phyloP scores from a whole-genome alignment of 225 moss, liverwort and hornwort genomes.

The Rhytidiadelphus loreus region DNA sequence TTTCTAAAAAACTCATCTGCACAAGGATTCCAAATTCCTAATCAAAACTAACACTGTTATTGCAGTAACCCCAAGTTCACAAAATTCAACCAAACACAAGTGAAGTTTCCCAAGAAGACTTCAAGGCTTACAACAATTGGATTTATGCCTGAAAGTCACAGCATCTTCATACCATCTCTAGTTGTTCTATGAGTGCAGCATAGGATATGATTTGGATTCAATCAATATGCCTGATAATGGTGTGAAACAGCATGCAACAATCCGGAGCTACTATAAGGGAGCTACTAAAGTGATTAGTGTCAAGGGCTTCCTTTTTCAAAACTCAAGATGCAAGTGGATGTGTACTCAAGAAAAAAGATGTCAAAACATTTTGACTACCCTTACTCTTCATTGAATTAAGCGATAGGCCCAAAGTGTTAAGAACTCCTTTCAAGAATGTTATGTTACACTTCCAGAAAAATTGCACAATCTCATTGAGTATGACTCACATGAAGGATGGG shows the following conservation, averaged over 20 bases:
- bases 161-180: not conserved
- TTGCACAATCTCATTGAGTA: not conserved
- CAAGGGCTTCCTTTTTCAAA: not conserved
- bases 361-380: not conserved
- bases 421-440: not conserved
- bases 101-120: not conserved
- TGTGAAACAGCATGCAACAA: not conserved
- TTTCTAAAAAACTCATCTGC: constrained; percentile 56
- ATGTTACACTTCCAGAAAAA: not conserved
- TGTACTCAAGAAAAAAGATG: not conserved
- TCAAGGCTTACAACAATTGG: not conserved
- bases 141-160: not conserved
- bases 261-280: not conserved
- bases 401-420: not conserved
- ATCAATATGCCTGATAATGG: not conserved
- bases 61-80: not conserved
- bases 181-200: not conserved
- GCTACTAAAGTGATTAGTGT: not conserved
- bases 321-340: not conserved
- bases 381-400: not conserved
- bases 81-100: not conserved
- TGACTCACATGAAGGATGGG: constrained; percentile 69
- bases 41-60: not conserved
- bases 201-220: not conserved
- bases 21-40: not conserved